Evolutionary conservation across 1,284 basidiomycete genomes (phyloP).

Genomic region (Boletus sp.): DNA sequence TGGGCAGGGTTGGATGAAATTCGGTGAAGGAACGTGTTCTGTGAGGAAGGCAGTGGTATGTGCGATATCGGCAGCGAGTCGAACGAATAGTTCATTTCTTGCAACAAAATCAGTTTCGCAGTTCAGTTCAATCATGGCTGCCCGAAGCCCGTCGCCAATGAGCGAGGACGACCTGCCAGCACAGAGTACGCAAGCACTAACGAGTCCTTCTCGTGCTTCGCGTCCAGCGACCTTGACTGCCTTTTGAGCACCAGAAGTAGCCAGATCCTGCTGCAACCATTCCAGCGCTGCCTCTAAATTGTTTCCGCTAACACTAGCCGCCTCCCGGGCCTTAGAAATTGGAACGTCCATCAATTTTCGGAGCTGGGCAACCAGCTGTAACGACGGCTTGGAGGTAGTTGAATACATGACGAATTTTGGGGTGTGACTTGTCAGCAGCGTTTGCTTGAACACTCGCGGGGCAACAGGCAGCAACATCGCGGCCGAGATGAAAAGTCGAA

Average conservation of each 20-base stretch:
- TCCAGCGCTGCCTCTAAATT: constrained; percentile 70
- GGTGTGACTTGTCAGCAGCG: neutral
- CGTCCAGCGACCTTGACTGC: constrained; percentile 81
- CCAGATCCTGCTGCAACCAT: constrained; percentile 79
- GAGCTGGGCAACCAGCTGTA: constrained; percentile 82
- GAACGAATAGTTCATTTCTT: constrained; percentile 79
- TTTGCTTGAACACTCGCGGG: constrained; percentile 19
- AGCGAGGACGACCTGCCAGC: constrained; percentile 41
- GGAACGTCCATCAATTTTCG: constrained; percentile 79
- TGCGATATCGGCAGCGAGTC: constrained; percentile 77
- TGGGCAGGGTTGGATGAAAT: constrained; percentile 41
- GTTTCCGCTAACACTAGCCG: constrained; percentile 72
- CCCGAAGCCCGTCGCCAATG: constrained; percentile 55
- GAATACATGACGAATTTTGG: constrained; percentile 33
- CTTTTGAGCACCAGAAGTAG: constrained; percentile 69
- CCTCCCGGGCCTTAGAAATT: constrained; percentile 85
- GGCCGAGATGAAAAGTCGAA: neutral
- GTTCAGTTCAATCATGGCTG: constrained; percentile 88
- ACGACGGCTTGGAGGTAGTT: constrained; percentile 44
- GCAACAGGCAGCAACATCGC: constrained; percentile 12
- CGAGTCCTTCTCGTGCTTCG: constrained; percentile 72
- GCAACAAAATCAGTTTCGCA: constrained; percentile 98
- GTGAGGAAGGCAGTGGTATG: constrained; percentile 82
- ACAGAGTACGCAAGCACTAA: constrained; percentile 72
- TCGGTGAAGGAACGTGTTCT: constrained; percentile 41